A percentile compares a stretch with the other conserved stretches of the same genome.
Evolutionary conservation across 2,329 filamentous ascomycete species (phyloP).

Genomic region (Fusarium begoniae): DNA sequence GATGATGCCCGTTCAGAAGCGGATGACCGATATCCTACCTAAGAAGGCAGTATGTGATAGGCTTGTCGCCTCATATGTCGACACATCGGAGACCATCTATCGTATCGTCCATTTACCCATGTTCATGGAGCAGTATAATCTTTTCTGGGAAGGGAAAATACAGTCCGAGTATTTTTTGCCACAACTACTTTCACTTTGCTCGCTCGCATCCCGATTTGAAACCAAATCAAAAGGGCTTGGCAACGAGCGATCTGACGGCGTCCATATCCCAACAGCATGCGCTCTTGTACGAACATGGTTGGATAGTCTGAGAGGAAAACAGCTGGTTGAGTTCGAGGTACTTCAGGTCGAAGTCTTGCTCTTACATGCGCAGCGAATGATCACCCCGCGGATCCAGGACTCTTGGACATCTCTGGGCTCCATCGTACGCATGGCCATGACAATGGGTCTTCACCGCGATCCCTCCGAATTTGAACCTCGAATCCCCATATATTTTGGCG

Average conservation of each 20-base stretch:
- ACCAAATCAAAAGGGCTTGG: constrained; percentile 60
- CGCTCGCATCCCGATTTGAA: constrained; percentile 63
- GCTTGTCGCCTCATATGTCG: constrained; percentile 59
- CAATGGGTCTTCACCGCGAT: constrained; percentile 67
- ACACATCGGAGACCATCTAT: constrained; percentile 62
- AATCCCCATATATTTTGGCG: constrained; percentile 61
- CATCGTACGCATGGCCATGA: constrained; percentile 66
- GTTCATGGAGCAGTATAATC: constrained; percentile 60
- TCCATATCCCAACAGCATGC: constrained; percentile 66
- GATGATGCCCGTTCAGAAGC: constrained; percentile 65
- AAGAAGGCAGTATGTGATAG: constrained; percentile 61
- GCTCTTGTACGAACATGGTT: constrained; percentile 64
- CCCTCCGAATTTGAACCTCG: constrained; percentile 62
- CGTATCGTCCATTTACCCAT: constrained; percentile 63
- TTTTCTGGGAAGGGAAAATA: constrained; percentile 60
- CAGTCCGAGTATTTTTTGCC: constrained; percentile 62
- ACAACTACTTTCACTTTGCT: constrained; percentile 62
- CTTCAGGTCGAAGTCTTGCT: constrained; percentile 65
- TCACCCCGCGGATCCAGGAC: constrained; percentile 60
- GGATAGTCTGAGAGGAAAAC: constrained; percentile 61
- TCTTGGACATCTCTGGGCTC: constrained; percentile 65
- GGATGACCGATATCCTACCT: constrained; percentile 66
- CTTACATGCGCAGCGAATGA: constrained; percentile 62
- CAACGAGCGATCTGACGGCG: constrained; percentile 61
- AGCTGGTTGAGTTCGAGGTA: constrained; percentile 61